Conservation (phyloP, 1,284 basidiomycete species). For the Marasmius sp. region DNA sequence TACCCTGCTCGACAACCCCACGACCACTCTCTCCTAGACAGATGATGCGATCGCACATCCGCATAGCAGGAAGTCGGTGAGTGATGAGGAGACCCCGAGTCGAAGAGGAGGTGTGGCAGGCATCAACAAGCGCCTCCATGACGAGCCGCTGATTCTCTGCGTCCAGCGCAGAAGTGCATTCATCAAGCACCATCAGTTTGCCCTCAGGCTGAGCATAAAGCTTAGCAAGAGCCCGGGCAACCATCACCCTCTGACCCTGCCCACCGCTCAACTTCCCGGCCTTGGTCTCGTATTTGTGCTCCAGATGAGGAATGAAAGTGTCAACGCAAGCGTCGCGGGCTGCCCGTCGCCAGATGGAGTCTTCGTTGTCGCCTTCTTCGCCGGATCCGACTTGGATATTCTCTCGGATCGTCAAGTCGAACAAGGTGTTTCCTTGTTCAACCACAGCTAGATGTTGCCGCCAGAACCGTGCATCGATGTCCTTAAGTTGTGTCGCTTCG, state of each 20-base stretch:
- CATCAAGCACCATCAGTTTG: constrained; percentile 78
- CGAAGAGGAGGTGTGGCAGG: constrained; percentile 23
- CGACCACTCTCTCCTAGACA: constrained; percentile 72
- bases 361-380: not conserved
- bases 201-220: constrained; percentile 49
- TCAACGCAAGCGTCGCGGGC: constrained; percentile 80
- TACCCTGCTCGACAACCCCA: constrained; percentile 75
- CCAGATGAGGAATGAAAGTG: constrained; percentile 82
- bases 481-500: constrained; percentile 38
- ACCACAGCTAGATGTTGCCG: constrained; percentile 86
- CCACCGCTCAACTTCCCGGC: constrained; percentile 89
- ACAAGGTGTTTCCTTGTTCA: constrained; percentile 82
- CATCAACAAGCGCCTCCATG: constrained; percentile 75
- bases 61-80: constrained; percentile 91
- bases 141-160: constrained; percentile 70
- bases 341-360: constrained; percentile 35
- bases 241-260: constrained; percentile 90
- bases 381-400: constrained; percentile 81
- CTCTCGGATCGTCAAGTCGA: constrained; percentile 81
- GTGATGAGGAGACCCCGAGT: constrained; percentile 88
- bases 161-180: constrained; percentile 92
- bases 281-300: constrained; percentile 87
- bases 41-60: constrained; percentile 86
- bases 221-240: constrained; percentile 84
- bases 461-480: constrained; percentile 69